Percentiles rank a stretch among this genome's conserved stretches.
phyloP scores from a whole-genome alignment of 140 eudicot genomes.

The Erigeron philadelphicus region DNA sequence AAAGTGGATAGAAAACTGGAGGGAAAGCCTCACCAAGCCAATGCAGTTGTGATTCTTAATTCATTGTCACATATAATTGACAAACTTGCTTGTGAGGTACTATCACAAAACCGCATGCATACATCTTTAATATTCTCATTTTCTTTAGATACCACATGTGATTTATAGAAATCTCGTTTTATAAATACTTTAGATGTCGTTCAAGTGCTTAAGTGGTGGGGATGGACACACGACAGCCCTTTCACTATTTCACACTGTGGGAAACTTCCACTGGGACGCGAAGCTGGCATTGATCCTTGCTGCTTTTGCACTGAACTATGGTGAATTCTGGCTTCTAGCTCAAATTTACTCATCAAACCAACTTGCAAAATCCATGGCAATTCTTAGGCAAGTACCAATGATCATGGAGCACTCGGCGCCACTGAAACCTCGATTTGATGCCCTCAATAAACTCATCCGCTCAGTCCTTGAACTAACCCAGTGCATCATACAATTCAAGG shows the following conservation, averaged over 20 bases:
- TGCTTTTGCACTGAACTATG: constrained; percentile 59
- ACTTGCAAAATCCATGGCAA: constrained; percentile 68
- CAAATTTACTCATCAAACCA: constrained; percentile 59
- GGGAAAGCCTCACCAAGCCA: constrained; percentile 28
- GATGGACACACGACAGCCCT: constrained; percentile 54
- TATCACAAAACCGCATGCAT: constrained; percentile 10
- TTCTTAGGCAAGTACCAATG: constrained; percentile 56
- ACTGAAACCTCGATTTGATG: constrained; percentile 53
- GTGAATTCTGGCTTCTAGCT: constrained; percentile 68
- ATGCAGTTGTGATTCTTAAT: constrained; percentile 31
- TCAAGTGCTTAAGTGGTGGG: constrained; percentile 43
- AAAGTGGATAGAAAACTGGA: constrained; percentile 24
- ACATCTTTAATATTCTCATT: constrained; percentile 1
- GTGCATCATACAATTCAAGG: constrained; percentile 46
- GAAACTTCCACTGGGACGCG: constrained; percentile 63
- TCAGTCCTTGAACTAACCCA: constrained; percentile 47
- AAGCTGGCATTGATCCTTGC: constrained; percentile 50
- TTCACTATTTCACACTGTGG: constrained; percentile 40
- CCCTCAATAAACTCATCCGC: constrained; percentile 44
- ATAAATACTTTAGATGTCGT: constrained; percentile 37
- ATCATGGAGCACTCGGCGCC: constrained; percentile 64
- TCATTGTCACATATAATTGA: constrained; percentile 47
- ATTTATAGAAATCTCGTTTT: neutral
- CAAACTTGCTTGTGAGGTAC: constrained; percentile 52
- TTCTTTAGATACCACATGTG: neutral